Percentiles rank a stretch among this genome's conserved stretches.
These are phyloP conservation scores for Malus sylvestris DNA, from an alignment of 306 rosid genomes.

Conservation along the genomic window DNA sequence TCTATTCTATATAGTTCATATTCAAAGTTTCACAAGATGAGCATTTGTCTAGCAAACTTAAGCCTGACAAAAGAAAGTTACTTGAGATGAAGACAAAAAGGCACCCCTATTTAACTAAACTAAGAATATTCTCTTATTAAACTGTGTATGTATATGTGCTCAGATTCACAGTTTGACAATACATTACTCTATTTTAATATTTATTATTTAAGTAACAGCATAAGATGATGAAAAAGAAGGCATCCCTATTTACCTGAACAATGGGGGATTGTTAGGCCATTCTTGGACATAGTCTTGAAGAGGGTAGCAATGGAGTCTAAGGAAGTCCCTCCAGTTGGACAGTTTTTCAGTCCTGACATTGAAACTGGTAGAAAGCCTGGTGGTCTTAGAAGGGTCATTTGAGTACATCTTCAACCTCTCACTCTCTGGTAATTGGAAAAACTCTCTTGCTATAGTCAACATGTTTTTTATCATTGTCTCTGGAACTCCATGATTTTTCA, in stretches of 20 bases:
- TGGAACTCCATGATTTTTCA: conserved; percentile 38
- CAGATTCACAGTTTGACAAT: no score
- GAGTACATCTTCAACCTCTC: conserved; percentile 50
- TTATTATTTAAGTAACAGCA: not conserved
- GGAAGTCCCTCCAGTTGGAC: conserved; percentile 48
- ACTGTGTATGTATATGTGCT: not conserved
- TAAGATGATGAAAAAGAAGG: not conserved
- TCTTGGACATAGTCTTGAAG: conserved; percentile 29
- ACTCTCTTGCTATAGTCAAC: conserved; percentile 24
- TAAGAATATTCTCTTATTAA: not conserved
- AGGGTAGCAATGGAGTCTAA: conserved; percentile 44
- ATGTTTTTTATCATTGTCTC: conserved; percentile 11
- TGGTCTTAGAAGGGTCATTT: conserved; percentile 40
- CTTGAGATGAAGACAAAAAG: no score
- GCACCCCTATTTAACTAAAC: not conserved
- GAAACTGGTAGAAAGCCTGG: conserved; percentile 48
- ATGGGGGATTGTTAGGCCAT: conserved; percentile 46
- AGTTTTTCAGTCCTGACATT: conserved; percentile 40
- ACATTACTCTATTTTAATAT: no score
- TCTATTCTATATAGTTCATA: not conserved
- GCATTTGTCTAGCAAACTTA: not conserved
- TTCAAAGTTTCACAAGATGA: not conserved
- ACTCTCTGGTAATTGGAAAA: conserved; percentile 35
- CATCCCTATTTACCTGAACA: conserved; percentile 24
- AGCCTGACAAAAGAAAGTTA: not conserved